A percentile compares a stretch with the other conserved stretches of the same genome.
Evolutionary conservation across 257 asterid genomes (phyloP).

Genomic region (Solanum megistacrolobum): DNA sequence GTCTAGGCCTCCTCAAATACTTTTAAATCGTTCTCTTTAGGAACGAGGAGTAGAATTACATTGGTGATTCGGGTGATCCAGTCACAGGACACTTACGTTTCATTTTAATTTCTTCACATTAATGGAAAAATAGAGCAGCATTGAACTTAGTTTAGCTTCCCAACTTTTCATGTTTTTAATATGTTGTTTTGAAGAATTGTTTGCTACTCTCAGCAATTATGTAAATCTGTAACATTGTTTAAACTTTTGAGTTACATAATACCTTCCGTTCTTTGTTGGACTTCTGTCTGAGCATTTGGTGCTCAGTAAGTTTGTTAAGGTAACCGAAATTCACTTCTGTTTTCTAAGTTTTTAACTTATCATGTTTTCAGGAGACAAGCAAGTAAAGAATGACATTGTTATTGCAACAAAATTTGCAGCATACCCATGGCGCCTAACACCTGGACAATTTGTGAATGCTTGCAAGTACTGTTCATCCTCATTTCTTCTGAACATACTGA

Average conservation of each 20-base stretch:
- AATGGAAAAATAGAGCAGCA: not conserved
- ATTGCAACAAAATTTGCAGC: slow-evolving; percentile 96
- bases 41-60: not conserved
- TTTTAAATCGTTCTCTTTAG: not conserved
- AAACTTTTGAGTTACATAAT: not conserved
- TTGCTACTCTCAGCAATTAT: not conserved
- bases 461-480: slow-evolving; percentile 49
- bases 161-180: not conserved
- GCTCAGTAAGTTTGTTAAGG: not conserved
- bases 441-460: slow-evolving; percentile 81
- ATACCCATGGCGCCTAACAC: slow-evolving; percentile 93
- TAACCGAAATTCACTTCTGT: not conserved
- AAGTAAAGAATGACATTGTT: slow-evolving; percentile 38
- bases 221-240: not conserved
- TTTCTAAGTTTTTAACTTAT: not conserved
- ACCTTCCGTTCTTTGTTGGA: not conserved
- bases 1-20: not conserved
- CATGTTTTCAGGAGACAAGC: slow-evolving; percentile 39
- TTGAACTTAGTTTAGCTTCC: not conserved
- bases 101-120: not conserved
- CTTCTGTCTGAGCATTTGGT: not conserved
- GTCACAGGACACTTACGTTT: not conserved
- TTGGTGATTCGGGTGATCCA: not conserved
- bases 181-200: not conserved
- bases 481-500: not conserved